These are phyloP conservation scores for Pestalotiopsis sp. DNA, from an alignment of 2,329 filamentous ascomycete genomes.

Conservation along the genomic window DNA sequence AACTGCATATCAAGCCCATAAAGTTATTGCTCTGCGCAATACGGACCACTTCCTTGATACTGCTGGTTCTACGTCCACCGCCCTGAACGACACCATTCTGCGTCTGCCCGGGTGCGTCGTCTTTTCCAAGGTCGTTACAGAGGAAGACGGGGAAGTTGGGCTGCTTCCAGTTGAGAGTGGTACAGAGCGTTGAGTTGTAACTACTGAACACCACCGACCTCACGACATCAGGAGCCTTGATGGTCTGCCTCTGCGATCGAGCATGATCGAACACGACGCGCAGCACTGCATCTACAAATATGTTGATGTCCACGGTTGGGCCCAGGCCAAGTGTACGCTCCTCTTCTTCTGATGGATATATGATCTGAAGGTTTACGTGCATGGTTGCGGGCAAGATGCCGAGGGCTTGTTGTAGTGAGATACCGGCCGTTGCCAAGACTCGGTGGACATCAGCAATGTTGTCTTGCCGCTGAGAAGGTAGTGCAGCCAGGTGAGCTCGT, in stretches of 20 bases:
- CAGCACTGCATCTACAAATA: slow-evolving; percentile 82
- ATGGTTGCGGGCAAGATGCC: slow-evolving; percentile 75
- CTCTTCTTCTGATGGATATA: slow-evolving; percentile 80
- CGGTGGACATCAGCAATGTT: slow-evolving; percentile 70
- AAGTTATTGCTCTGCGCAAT: slow-evolving; percentile 96
- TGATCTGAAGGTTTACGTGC: slow-evolving; percentile 88
- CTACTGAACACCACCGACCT: slow-evolving; percentile 93
- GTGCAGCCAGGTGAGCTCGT: slow-evolving; percentile 44
- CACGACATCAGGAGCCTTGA: slow-evolving; percentile 70
- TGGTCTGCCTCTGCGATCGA: slow-evolving; percentile 63
- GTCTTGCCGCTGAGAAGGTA: slow-evolving; percentile 50
- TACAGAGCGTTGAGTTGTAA: slow-evolving; percentile 88
- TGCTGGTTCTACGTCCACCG: slow-evolving; percentile 75
- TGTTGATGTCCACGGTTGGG: slow-evolving; percentile 81
- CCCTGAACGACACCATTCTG: slow-evolving; percentile 43
- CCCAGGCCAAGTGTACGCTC: slow-evolving; percentile 72
- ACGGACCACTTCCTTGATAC: slow-evolving; percentile 92
- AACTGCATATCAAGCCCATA: slow-evolving; percentile 94
- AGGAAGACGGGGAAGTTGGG: slow-evolving; percentile 96
- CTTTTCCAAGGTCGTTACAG: slow-evolving; percentile 85
- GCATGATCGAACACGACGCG: slow-evolving; percentile 91
- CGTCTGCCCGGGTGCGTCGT: slow-evolving; percentile 42
- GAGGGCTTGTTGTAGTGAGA: slow-evolving; percentile 80
- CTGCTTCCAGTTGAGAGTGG: slow-evolving; percentile 98
- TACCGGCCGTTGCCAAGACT: slow-evolving; percentile 73